These are phyloP conservation scores for Eutrema heterophyllum DNA, from an alignment of 345 rosid species.

Conservation along the genomic window DNA sequence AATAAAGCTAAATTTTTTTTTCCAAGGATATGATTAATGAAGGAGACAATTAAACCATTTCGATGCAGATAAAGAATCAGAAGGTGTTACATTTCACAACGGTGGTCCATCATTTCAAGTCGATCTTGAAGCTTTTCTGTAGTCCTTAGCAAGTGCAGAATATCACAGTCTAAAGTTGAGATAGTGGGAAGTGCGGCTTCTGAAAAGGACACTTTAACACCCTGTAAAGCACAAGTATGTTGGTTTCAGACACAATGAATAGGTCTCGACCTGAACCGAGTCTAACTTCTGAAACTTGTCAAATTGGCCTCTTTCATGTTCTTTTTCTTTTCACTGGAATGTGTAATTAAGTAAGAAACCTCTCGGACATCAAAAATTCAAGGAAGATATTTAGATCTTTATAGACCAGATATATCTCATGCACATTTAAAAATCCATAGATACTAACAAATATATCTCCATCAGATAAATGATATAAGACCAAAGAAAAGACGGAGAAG, in stretches of 20 bases:
- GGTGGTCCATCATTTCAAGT: slow-evolving; percentile 61
- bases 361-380: neutral
- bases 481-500: neutral
- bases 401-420: neutral
- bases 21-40: neutral
- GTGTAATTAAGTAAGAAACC: neutral
- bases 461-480: neutral
- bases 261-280: neutral
- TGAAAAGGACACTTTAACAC: slow-evolving; percentile 72
- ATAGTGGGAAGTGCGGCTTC: slow-evolving; percentile 42
- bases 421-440: neutral
- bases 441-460: neutral
- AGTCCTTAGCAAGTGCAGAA: slow-evolving; percentile 73
- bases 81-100: slow-evolving; percentile 51
- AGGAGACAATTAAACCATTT: neutral
- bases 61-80: neutral
- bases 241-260: neutral
- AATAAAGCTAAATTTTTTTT: neutral
- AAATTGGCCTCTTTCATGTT: neutral
- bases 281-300: neutral
- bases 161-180: slow-evolving; percentile 64
- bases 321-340: neutral
- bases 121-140: slow-evolving; percentile 83
- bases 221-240: slow-evolving; percentile 40
- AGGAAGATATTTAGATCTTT: neutral